These are phyloP conservation scores for Chrysopogon serrulatus DNA, from an alignment of 176 grass and related monocot species.

Conservation along the genomic window DNA sequence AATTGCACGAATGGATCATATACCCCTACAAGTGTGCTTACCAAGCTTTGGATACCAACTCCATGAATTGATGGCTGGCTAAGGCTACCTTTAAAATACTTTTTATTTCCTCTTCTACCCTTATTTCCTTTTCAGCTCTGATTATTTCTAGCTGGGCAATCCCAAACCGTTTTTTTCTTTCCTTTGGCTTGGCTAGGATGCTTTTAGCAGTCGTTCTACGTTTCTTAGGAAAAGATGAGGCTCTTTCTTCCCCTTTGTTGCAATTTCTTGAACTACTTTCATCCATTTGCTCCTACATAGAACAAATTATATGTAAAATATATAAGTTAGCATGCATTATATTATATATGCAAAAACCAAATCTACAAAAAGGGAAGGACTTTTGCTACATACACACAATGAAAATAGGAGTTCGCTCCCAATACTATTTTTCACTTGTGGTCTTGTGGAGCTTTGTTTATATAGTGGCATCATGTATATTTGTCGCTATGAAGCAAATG, in stretches of 20 bases:
- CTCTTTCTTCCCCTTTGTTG: neutral
- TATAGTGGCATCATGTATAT: neutral
- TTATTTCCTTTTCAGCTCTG: neutral
- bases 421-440: neutral
- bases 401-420: neutral
- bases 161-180: neutral
- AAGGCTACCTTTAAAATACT: neutral
- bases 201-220: neutral
- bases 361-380: neutral
- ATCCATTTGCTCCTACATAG: neutral
- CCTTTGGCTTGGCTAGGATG: neutral
- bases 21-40: neutral
- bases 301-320: neutral
- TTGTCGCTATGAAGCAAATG: neutral
- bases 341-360: neutral
- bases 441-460: neutral
- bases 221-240: neutral
- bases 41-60: neutral
- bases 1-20: neutral
- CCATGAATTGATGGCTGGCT: neutral
- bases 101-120: neutral
- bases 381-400: neutral
- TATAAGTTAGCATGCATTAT: neutral
- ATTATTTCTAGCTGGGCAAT: neutral
- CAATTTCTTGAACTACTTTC: neutral